Evolutionary conservation across 73 alveolate genomes (phyloP).

Genomic region (Paramecium tetraurelia): DNA sequence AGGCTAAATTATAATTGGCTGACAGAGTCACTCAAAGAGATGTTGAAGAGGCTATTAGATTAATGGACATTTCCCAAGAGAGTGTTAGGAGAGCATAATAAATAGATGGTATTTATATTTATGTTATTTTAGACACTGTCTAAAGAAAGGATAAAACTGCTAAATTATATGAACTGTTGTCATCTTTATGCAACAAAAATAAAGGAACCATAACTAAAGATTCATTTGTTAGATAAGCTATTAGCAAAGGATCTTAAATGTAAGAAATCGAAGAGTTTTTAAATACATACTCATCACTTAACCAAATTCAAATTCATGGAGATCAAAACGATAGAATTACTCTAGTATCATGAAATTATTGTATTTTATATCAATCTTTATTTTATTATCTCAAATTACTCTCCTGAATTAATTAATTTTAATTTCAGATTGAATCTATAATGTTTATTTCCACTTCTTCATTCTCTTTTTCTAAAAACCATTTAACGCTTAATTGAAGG

Average conservation of each 20-base stretch:
- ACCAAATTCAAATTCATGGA: neutral
- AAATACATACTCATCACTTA: constrained; percentile 38
- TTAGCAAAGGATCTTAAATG: constrained; percentile 45
- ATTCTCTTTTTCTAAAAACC: no score
- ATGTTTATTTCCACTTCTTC: no score
- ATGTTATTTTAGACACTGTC: neutral
- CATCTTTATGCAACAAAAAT: constrained; percentile 18
- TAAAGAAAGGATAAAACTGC: constrained; percentile 43
- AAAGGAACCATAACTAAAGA: neutral
- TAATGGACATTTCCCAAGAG: constrained; percentile 71
- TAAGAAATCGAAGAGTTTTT: constrained; percentile 31
- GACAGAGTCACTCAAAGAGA: constrained; percentile 82
- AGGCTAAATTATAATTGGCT: constrained; percentile 87
- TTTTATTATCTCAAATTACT: neutral
- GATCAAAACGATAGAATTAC: neutral
- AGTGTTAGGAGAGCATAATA: constrained; percentile 50
- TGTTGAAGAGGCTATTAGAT: constrained; percentile 90
- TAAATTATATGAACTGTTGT: constrained; percentile 47
- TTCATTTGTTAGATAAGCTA: neutral
- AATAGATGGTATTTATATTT: neutral
- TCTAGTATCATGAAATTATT: neutral
- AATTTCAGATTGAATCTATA: neutral
- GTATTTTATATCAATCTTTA: neutral
- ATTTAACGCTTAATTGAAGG: no score
- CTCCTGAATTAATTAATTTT: neutral